Conservation (phyloP, 345 rosid species). For the Hibiscus trionum region DNA sequence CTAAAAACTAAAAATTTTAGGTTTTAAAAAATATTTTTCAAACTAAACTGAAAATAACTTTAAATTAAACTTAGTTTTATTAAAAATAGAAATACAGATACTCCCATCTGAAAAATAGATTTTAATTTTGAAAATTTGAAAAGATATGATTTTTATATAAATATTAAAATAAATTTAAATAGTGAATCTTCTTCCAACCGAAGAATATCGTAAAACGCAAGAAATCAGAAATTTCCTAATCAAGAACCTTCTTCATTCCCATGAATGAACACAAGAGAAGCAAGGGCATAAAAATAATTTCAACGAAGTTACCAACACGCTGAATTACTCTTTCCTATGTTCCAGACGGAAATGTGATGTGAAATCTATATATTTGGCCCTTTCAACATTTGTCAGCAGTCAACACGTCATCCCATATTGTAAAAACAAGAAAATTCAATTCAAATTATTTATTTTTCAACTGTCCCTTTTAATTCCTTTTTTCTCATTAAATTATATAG, state of each 20-base stretch:
- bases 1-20: too few relatives aligned
- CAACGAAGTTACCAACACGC: background rate
- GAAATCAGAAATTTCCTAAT: background rate
- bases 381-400: constrained; percentile 19
- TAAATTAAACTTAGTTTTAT: too few relatives aligned
- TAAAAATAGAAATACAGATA: too few relatives aligned
- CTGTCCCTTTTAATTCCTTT: too few relatives aligned
- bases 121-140: too few relatives aligned
- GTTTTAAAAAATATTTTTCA: too few relatives aligned
- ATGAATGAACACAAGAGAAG: background rate
- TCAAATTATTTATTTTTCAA: too few relatives aligned
- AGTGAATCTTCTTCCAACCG: background rate
- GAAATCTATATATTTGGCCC: background rate
- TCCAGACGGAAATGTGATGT: constrained; percentile 19
- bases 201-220: background rate
- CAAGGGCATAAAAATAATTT: background rate
- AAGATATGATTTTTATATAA: too few relatives aligned
- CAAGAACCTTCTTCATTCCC: background rate
- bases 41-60: too few relatives aligned
- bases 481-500: too few relatives aligned
- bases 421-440: background rate
- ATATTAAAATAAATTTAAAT: too few relatives aligned
- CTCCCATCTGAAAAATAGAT: too few relatives aligned
- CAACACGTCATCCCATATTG: constrained; percentile 24
- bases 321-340: background rate